Conservation (phyloP, 768 basidiomycete species). For the Leccinum olivaceopallidum region DNA sequence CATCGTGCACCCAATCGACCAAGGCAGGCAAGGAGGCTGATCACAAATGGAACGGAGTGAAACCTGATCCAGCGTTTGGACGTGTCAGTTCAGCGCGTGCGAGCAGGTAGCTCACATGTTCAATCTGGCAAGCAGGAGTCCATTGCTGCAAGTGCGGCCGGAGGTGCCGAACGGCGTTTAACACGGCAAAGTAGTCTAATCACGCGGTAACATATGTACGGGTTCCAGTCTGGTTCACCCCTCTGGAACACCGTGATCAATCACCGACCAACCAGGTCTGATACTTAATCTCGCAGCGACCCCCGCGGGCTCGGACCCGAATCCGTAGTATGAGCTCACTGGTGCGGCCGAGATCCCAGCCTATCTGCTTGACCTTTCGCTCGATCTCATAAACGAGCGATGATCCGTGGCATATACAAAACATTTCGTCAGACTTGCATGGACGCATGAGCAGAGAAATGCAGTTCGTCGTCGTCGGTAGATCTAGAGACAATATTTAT, state of each 20-base stretch:
- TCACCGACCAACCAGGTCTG: neutral
- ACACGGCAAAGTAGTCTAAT: neutral
- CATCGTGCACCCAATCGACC: neutral
- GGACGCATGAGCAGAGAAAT: neutral
- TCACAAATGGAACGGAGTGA: conserved; percentile 9
- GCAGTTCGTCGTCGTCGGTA: neutral
- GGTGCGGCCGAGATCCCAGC: neutral
- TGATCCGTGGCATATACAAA: neutral
- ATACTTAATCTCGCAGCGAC: neutral
- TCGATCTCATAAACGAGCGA: neutral
- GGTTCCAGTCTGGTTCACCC: neutral
- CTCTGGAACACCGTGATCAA: neutral
- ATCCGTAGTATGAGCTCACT: neutral
- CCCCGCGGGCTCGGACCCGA: neutral
- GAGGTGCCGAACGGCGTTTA: neutral
- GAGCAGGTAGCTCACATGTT: neutral
- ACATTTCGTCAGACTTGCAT: neutral
- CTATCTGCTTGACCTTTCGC: neutral
- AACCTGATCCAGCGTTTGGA: neutral
- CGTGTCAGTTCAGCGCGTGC: neutral
- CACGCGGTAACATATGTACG: neutral
- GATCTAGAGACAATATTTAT: neutral
- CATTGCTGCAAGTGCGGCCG: neutral
- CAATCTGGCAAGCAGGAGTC: neutral
- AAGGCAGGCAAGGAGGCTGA: neutral